A percentile compares a stretch with the other conserved stretches of the same genome.
Conservation (phyloP, 2,329 filamentous ascomycete genomes). For the Colletotrichum coccodes region DNA sequence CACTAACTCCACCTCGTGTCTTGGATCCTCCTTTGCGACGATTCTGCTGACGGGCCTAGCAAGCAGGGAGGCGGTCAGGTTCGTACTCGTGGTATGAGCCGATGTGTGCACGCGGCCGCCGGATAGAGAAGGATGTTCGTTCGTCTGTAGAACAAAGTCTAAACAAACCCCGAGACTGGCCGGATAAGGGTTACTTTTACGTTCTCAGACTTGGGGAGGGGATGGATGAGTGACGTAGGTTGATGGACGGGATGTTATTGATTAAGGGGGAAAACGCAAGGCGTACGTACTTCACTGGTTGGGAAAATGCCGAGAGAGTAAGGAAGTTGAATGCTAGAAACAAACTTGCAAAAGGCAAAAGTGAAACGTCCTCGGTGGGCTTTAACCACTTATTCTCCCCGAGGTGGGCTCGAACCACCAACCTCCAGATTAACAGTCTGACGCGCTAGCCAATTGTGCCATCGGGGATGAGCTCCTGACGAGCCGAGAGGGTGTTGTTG, state of each 20-base stretch:
- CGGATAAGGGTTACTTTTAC: too few relatives aligned
- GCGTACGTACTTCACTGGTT: not conserved
- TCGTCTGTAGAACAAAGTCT: too few relatives aligned
- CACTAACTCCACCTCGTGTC: not conserved
- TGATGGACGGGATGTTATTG: too few relatives aligned
- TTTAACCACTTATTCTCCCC: constrained; percentile 25
- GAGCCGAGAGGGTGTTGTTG: constrained; percentile 17
- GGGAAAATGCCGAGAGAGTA: not conserved
- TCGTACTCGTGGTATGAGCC: too few relatives aligned
- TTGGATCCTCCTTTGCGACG: not conserved
- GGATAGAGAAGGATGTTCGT: too few relatives aligned
- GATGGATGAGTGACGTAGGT: too few relatives aligned
- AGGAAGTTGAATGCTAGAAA: not conserved
- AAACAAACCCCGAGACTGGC: too few relatives aligned
- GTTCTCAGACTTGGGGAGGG: too few relatives aligned
- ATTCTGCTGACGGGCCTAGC: too few relatives aligned
- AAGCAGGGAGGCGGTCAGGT: too few relatives aligned
- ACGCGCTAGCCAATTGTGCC: constrained; percentile 35
- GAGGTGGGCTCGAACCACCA: constrained; percentile 34
- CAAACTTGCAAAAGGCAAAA: not conserved
- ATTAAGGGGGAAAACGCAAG: too few relatives aligned
- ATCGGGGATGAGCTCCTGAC: constrained; percentile 27
- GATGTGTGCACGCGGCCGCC: too few relatives aligned
- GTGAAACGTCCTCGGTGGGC: not conserved
- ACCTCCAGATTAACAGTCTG: constrained; percentile 35